Percentiles rank a stretch among this genome's conserved stretches.
phyloP scores from a whole-genome alignment of 176 grass and related monocot genomes.

The Oryza brachyantha region DNA sequence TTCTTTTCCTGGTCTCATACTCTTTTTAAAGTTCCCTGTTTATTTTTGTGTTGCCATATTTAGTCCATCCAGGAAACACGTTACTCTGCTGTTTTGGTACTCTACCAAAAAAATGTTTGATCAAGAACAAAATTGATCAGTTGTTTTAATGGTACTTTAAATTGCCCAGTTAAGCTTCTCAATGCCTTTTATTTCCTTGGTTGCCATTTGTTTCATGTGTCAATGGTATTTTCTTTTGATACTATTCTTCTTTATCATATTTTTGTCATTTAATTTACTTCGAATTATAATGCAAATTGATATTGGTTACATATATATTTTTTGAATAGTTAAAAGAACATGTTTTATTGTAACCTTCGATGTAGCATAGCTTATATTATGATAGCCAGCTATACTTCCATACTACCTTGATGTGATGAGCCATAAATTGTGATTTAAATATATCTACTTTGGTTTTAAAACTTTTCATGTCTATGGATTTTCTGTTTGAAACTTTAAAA shows the following conservation, averaged over 20 bases:
- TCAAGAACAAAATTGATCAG: too few species aligned
- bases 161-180: too few species aligned
- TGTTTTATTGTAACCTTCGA: neutral
- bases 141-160: too few species aligned
- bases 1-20: neutral
- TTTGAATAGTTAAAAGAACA: neutral
- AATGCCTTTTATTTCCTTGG: neutral
- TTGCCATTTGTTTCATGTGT: neutral
- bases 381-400: neutral
- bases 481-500: slow-evolving; percentile 5
- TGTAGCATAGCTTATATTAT: neutral
- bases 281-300: neutral
- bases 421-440: neutral
- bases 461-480: slow-evolving; percentile 15
- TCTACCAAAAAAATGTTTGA: neutral
- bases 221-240: neutral
- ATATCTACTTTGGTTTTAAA: too few species aligned
- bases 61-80: neutral
- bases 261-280: neutral
- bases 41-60: slow-evolving; percentile 9
- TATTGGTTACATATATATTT: neutral
- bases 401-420: neutral
- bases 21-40: neutral
- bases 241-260: neutral
- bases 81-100: neutral